Evolutionary conservation across 768 basidiomycete species (phyloP), one percentile per base, ranked within the genome.

Genomic region (Lactarius trivialis): DNA sequence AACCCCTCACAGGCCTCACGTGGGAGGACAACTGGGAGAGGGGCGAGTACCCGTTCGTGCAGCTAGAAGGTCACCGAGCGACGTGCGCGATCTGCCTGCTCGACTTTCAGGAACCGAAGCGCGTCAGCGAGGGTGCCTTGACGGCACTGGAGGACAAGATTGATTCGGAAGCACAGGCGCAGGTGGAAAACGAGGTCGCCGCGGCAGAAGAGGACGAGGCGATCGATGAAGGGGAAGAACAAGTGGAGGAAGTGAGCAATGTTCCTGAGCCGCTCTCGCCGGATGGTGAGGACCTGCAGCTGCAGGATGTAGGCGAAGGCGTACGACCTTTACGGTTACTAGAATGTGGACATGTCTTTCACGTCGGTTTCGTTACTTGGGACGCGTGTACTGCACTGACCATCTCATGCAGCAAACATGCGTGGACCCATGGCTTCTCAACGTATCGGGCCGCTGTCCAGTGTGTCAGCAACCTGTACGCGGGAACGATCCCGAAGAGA

Each of bases 371-470:
- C 6, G 19, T 58, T 11, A 11, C 24, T 34, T 7, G 4, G 33
- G 32, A 50, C 37, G n/a, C n/a, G 26, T 4, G 21, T 32, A 36
- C 52, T n/a, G 14, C 21, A 45, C 54, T 54, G n/a, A 51, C 41
- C 48, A 2, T 30, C 30, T 6, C 30, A 64, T 41, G 21, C 58
- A 90, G 90, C 85, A 90, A 89, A 85, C 86, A 26, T 96, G 93
- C 71, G 74, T 95, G 48, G 93, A 96, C 70, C 90, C 91, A 24
- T 96, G 93, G 93, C 73, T 96, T 55, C 85, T 77, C 3, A 85
- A 89, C 63, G 86, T 92, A 15, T 91, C 89, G 32, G 93, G 91
- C 6, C 82, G 91, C 34, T 96, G 93, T 77, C 93, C 93, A 7
- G 83, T 88, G 19, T 96, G 93, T 71, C 91, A 95, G 71, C 76